These are phyloP conservation scores for Skeletonema grethae DNA, from an alignment of 108 stramenopile species.

Conservation along the genomic window DNA sequence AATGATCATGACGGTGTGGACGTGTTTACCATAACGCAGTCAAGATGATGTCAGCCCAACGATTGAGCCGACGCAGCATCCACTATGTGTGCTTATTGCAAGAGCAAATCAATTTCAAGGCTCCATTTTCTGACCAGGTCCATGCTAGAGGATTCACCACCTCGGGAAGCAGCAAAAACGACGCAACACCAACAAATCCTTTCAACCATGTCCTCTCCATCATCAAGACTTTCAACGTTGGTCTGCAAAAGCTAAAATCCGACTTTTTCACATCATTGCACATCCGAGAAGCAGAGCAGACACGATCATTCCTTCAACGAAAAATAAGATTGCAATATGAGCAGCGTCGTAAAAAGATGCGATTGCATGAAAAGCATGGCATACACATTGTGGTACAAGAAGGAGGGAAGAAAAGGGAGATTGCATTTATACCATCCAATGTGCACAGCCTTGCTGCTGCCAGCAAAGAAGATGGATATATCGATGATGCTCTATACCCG, in stretches of 20 bases:
- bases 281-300: conserved; percentile 26
- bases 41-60: background rate
- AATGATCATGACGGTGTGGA: too few species aligned
- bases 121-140: background rate
- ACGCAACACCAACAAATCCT: background rate
- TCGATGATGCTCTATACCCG: background rate
- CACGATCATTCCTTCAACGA: conserved; percentile 14
- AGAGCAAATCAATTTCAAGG: background rate
- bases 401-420: background rate
- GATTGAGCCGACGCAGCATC: background rate
- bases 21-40: too few species aligned
- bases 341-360: conserved; percentile 1
- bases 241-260: conserved; percentile 16
- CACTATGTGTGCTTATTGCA: background rate
- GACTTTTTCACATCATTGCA: conserved; percentile 17
- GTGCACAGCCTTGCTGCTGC: background rate
- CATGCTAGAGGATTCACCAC: background rate
- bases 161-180: background rate
- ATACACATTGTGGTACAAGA: background rate
- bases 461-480: background rate
- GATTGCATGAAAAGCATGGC: conserved; percentile 6
- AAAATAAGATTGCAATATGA: conserved; percentile 8
- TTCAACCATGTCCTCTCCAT: conserved; percentile 2
- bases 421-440: conserved; percentile 9
- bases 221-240: conserved; percentile 16